Evolutionary conservation across 2,329 filamentous ascomycete species (phyloP).

Genomic region (Fusarium nisikadoi): DNA sequence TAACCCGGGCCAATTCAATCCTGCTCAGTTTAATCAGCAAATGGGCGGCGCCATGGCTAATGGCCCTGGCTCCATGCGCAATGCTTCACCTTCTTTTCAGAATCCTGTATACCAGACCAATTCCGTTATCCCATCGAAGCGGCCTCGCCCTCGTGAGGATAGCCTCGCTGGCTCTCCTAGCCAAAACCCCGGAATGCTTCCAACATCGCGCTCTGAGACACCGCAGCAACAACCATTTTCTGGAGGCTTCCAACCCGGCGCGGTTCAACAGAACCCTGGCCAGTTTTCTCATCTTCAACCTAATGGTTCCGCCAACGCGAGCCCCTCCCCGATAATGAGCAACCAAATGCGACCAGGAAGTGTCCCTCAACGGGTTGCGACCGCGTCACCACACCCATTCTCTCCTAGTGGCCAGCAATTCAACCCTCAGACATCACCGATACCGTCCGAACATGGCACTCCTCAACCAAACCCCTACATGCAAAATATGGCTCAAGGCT

Average conservation of each 20-base stretch:
- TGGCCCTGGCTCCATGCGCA: slow-evolving; percentile 82
- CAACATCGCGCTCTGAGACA: slow-evolving; percentile 90
- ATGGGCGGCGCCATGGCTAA: slow-evolving; percentile 76
- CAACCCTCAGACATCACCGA: slow-evolving; percentile 76
- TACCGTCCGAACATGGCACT: slow-evolving; percentile 80
- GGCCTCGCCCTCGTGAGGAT: slow-evolving; percentile 83
- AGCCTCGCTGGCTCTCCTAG: slow-evolving; percentile 84
- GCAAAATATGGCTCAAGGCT: slow-evolving; percentile 68
- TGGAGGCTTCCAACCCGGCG: slow-evolving; percentile 74
- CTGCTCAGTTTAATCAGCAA: slow-evolving; percentile 66
- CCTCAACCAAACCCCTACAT: slow-evolving; percentile 79
- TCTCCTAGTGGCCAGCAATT: slow-evolving; percentile 81
- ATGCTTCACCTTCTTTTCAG: slow-evolving; percentile 80
- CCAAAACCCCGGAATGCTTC: slow-evolving; percentile 77
- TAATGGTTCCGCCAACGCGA: slow-evolving; percentile 83
- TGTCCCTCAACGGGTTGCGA: slow-evolving; percentile 84
- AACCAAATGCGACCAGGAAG: slow-evolving; percentile 79
- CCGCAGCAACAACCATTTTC: slow-evolving; percentile 81
- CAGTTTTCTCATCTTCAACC: slow-evolving; percentile 87
- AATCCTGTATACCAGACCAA: slow-evolving; percentile 86
- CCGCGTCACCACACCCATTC: slow-evolving; percentile 91
- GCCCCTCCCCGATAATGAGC: slow-evolving; percentile 91
- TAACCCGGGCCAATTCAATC: slow-evolving; percentile 69
- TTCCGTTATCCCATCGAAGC: slow-evolving; percentile 88
- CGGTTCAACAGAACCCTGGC: slow-evolving; percentile 69